These are phyloP conservation scores for Ogataea corticis DNA, from an alignment of 805 yeast species.

Conservation along the genomic window DNA sequence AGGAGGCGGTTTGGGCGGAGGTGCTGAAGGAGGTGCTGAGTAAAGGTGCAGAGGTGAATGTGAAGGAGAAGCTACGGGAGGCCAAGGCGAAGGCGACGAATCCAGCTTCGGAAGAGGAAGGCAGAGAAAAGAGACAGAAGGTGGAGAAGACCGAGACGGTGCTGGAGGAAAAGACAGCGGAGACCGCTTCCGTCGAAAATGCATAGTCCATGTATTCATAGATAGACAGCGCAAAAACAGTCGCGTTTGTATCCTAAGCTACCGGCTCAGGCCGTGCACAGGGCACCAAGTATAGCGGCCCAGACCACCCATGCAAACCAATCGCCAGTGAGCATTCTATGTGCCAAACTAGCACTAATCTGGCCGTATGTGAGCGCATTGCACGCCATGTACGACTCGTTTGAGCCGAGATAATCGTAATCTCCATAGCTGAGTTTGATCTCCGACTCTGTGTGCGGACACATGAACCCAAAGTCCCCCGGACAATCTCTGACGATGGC, in stretches of 20 bases:
- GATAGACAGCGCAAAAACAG: no score
- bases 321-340: background rate
- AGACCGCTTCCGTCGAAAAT: no score
- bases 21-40: slow-evolving; percentile 58
- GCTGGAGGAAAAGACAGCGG: slow-evolving; percentile 1
- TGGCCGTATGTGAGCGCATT: slow-evolving; percentile 26
- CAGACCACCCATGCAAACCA: slow-evolving; percentile 10
- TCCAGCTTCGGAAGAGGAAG: slow-evolving; percentile 5
- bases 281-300: slow-evolving; percentile 1
- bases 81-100: slow-evolving; percentile 26
- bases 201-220: no score
- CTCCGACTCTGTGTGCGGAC: slow-evolving; percentile 54
- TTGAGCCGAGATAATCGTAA: slow-evolving; percentile 37
- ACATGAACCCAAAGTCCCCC: slow-evolving; percentile 65
- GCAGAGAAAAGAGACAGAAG: slow-evolving; percentile 6
- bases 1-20: slow-evolving; percentile 68
- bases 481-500: slow-evolving; percentile 85
- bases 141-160: slow-evolving; percentile 7
- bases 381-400: slow-evolving; percentile 37
- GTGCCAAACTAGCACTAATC: slow-evolving; percentile 6
- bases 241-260: no score
- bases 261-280: background rate
- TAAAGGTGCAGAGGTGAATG: slow-evolving; percentile 40
- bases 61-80: slow-evolving; percentile 39
- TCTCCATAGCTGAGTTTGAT: slow-evolving; percentile 41